Percentiles rank a stretch among this genome's conserved stretches.
phyloP scores from a whole-genome alignment of 306 rosid genomes.

The Citrullus mucosospermus region DNA sequence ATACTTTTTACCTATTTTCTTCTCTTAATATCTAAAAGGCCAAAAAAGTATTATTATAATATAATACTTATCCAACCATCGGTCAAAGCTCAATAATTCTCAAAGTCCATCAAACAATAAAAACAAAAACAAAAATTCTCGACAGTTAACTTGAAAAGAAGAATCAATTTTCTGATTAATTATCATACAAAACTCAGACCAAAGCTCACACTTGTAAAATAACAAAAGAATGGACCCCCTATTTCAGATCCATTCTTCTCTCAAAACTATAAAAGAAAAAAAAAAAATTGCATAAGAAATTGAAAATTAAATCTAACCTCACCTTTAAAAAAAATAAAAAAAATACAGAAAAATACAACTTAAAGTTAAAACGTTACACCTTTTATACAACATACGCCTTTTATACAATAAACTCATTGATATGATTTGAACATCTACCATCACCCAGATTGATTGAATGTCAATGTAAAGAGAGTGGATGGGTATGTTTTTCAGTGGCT shows the following conservation, averaged over 20 bases:
- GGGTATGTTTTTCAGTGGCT: conserved; percentile 19
- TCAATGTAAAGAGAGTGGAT: conserved; percentile 12
- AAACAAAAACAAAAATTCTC: no score
- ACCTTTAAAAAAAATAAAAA: no score
- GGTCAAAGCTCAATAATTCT: neutral
- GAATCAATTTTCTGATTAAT: no score
- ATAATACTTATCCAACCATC: no score
- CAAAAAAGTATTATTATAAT: no score
- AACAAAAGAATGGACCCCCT: neutral
- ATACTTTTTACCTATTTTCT: no score
- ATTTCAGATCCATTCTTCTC: neutral
- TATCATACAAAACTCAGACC: neutral
- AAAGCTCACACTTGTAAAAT: neutral
- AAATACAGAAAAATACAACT: neutral
- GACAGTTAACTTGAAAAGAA: neutral
- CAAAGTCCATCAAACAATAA: neutral
- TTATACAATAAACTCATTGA: neutral
- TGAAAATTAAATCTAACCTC: neutral
- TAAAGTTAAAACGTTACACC: neutral
- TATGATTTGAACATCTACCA: neutral
- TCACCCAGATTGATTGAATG: neutral
- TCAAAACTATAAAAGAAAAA: neutral
- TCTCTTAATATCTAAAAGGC: no score
- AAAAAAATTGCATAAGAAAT: no score
- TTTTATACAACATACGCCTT: no score